phyloP scores from a whole-genome alignment of 75 land plant genomes.

The Cupressus sempervirens region DNA sequence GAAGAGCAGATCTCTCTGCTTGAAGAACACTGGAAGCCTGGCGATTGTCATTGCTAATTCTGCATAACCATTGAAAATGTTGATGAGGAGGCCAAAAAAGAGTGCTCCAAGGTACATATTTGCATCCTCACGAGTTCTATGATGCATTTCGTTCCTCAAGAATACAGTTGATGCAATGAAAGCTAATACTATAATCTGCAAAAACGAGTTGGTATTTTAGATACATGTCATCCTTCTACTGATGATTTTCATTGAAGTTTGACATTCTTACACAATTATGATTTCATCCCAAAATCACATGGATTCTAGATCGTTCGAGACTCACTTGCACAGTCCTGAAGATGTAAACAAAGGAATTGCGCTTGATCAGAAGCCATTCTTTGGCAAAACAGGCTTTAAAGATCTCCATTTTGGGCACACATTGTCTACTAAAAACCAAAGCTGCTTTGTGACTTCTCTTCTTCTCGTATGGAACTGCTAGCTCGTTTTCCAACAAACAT shows the following conservation, averaged over 20 bases:
- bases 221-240: not conserved
- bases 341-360: constrained; percentile 78
- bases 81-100: constrained; percentile 49
- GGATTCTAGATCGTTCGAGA: not conserved
- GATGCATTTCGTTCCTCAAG: constrained; percentile 56
- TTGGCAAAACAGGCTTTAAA: constrained; percentile 64
- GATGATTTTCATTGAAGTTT: not conserved
- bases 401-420: constrained; percentile 59
- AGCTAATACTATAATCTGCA: constrained; percentile 61
- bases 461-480: constrained; percentile 68
- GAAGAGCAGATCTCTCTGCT: constrained; percentile 84
- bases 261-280: not conserved
- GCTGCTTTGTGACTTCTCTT: constrained; percentile 66
- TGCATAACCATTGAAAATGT: constrained; percentile 91
- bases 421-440: constrained; percentile 41
- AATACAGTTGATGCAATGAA: constrained; percentile 62
- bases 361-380: constrained; percentile 75
- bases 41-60: constrained; percentile 64
- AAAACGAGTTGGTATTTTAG: not conserved
- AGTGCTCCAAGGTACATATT: constrained; percentile 59
- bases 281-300: not conserved
- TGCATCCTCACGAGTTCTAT: constrained; percentile 38
- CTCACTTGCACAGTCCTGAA: constrained; percentile 50
- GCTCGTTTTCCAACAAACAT: constrained; percentile 33
- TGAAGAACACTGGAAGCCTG: constrained; percentile 86